Base-by-base conservation (phyloP, 2,329 filamentous ascomycete species). In the Fusarium protoensiforme region DNA sequence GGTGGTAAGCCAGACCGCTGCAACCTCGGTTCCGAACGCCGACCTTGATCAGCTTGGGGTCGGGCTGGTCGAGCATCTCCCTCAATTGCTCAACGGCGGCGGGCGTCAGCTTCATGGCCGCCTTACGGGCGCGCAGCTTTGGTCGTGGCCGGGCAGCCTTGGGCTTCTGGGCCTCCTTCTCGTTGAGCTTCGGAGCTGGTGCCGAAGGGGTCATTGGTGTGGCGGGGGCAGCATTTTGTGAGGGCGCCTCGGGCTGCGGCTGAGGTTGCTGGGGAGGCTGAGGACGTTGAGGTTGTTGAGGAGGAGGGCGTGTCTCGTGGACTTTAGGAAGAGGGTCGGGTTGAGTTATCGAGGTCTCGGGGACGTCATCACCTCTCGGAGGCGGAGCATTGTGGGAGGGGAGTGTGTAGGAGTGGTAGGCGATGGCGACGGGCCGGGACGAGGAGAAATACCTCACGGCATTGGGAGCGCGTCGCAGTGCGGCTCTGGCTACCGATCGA, bases 21-120 rank as follows among this genome's bases (percentile, higher is more conserved):
- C 96, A 99, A 11, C 96, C 96, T 74, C 94, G 90, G 83, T 98
- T 98, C 82, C 93, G 94, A 70, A 98, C 96, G 14, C 96, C 95
- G 7, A 99, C 94, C 77, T 96, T 92, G 81, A 99, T 98, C 74
- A 98, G 88, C 84, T 98, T 97, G 3, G 95, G 95, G 29, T 96
- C 91, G 0, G 96, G 96, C 78, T 95, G 92, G 69, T 95, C 90
- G 8, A 98, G 88, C 39, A 99, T 84, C 20, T 88, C 87, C 66
- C 90, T 90, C 36, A 99, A 87, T 78, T 97, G 95, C 54, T 91
- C 87, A 4, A 98, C 92, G 0, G 96, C 96, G 1, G 91, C 85
- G 0, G 93, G 89, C 0, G 95, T 95, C 27, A 99, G 88, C 75
- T 90, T 94, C 86, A 99, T 96, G 2, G 96, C 94, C 1, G 96